Evolutionary conservation across 2,329 filamentous ascomycete species (phyloP).

Genomic region (Scedosporium aurantiacum): DNA sequence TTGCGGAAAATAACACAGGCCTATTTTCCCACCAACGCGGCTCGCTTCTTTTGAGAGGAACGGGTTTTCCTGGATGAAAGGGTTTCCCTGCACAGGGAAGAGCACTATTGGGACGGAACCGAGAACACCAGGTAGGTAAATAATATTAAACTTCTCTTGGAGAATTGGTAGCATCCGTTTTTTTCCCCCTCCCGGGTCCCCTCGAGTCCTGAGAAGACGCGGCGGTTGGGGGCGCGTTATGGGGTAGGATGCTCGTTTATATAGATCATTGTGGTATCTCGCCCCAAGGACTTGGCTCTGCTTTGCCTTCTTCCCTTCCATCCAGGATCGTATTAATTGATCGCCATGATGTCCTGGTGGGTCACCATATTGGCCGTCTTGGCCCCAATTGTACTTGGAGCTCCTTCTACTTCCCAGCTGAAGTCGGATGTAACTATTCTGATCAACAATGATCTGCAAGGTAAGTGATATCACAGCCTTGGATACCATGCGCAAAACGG

Average conservation of each 20-base stretch:
- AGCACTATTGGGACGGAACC: not conserved
- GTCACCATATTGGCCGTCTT: slow-evolving; percentile 11
- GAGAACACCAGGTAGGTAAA: not conserved
- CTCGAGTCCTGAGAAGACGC: not conserved
- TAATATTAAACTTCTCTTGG: not conserved
- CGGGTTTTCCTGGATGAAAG: not conserved
- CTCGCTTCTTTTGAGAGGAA: not conserved
- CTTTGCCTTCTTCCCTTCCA: not conserved
- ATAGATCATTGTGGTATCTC: not conserved
- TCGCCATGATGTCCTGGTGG: slow-evolving; percentile 7
- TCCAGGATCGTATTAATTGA: not conserved
- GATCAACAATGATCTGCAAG: slow-evolving; percentile 30
- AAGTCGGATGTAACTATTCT: slow-evolving; percentile 25
- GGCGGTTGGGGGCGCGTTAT: not conserved
- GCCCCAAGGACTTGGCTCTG: not conserved
- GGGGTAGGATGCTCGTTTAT: not conserved
- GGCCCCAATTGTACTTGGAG: slow-evolving; percentile 12
- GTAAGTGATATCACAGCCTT: slow-evolving; percentile 12
- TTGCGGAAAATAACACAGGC: not conserved
- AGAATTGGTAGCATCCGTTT: too few species aligned
- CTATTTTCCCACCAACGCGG: not conserved
- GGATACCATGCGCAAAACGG: not conserved
- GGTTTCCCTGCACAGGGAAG: not conserved
- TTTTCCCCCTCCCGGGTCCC: too few species aligned
- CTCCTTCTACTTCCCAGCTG: slow-evolving; percentile 22